phyloP scores from a whole-genome alignment of 2,329 filamentous ascomycete species.

The Macrophomina pseudophaseolina region DNA sequence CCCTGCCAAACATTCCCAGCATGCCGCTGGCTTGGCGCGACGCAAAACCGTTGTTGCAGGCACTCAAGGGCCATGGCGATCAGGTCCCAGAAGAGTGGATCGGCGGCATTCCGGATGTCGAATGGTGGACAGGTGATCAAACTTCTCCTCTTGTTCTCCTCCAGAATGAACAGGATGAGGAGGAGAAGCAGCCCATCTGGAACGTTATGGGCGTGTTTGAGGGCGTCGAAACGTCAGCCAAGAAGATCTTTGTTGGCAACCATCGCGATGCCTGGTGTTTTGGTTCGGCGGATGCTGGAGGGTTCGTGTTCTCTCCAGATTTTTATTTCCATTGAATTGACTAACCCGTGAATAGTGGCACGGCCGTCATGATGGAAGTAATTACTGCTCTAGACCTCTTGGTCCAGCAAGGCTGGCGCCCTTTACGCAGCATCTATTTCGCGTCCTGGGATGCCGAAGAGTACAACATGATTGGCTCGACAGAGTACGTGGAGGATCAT shows the following conservation, averaged over 20 bases:
- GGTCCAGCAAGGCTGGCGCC: conserved; percentile 79
- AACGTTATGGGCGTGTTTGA: conserved; percentile 85
- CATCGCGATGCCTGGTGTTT: conserved; percentile 93
- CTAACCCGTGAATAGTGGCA: conserved; percentile 63
- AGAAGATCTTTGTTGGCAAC: conserved; percentile 88
- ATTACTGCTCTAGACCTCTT: conserved; percentile 84
- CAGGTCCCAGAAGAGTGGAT: conserved; percentile 73
- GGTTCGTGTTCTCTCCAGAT: conserved; percentile 19
- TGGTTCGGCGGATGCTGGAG: conserved; percentile 80
- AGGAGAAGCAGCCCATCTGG: conserved; percentile 82
- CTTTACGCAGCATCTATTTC: conserved; percentile 93
- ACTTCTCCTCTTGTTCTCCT: conserved; percentile 79
- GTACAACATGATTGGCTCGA: conserved; percentile 93
- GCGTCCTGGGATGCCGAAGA: conserved; percentile 95
- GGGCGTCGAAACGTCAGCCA: conserved; percentile 82
- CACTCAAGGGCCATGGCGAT: conserved; percentile 75
- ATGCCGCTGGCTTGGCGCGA: conserved; percentile 89
- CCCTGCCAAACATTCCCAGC: conserved; percentile 83
- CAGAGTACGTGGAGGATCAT: conserved; percentile 90
- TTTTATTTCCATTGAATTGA: neutral
- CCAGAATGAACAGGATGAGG: conserved; percentile 85
- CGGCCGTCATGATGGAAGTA: conserved; percentile 88
- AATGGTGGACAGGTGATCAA: conserved; percentile 77
- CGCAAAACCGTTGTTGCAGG: conserved; percentile 77
- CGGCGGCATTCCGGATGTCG: conserved; percentile 75